These are phyloP conservation scores for Diaporthe caulivora DNA, from an alignment of 2,329 filamentous ascomycete species.

Conservation along the genomic window DNA sequence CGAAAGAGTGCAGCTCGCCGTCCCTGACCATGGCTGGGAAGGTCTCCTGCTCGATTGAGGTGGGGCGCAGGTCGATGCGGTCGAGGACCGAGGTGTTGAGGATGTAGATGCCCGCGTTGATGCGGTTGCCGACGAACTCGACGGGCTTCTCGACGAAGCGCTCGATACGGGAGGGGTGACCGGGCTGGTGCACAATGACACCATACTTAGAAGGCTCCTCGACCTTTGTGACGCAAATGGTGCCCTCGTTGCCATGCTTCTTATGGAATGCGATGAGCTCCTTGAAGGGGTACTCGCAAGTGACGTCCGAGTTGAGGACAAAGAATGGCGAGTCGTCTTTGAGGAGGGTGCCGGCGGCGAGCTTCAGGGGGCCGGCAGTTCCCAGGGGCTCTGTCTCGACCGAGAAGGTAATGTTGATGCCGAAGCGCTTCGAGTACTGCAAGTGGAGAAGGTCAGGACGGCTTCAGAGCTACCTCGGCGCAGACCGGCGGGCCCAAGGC, in stretches of 20 bases:
- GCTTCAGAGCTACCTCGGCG: background rate
- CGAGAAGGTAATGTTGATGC: conserved; percentile 96
- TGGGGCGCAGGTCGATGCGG: conserved; percentile 95
- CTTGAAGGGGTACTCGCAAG: conserved; percentile 97
- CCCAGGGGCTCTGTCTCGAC: conserved; percentile 96
- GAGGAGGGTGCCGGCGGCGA: conserved; percentile 90
- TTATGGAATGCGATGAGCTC: conserved; percentile 93
- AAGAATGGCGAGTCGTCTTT: conserved; percentile 98
- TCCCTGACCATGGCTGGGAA: conserved; percentile 95
- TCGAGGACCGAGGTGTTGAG: conserved; percentile 91
- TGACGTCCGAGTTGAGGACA: conserved; percentile 97
- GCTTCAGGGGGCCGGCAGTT: conserved; percentile 94
- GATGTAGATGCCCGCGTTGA: conserved; percentile 99
- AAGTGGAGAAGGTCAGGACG: background rate
- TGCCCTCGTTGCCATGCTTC: conserved; percentile 92
- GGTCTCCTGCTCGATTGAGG: conserved; percentile 98
- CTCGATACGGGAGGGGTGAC: conserved; percentile 91
- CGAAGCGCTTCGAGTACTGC: conserved; percentile 90
- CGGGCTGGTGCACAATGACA: conserved; percentile 97
- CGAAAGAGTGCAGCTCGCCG: conserved; percentile 93
- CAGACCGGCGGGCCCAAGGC: no score
- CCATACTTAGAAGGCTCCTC: conserved; percentile 99
- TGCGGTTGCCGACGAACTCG: conserved; percentile 98
- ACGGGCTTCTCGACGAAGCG: conserved; percentile 99
- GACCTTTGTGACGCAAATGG: conserved; percentile 98